A percentile compares a stretch with the other conserved stretches of the same genome.
Evolutionary conservation across 352 stramenopile genomes (phyloP).

Genomic region (Phytopythium montanum): DNA sequence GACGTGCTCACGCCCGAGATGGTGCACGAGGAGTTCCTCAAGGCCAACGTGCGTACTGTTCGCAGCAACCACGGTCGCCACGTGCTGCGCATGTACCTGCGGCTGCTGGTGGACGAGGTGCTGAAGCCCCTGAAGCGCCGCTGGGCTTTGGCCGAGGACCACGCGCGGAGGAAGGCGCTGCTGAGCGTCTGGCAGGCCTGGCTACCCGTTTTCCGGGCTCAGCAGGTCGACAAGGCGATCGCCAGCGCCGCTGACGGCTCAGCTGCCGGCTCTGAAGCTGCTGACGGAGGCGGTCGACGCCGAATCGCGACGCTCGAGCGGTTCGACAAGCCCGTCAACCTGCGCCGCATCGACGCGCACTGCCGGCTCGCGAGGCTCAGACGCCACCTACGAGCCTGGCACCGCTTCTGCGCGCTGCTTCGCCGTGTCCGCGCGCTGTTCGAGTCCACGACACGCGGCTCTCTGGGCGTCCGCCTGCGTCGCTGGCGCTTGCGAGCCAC

Average conservation of each 20-base stretch:
- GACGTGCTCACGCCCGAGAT: constrained; percentile 72
- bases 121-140: constrained; percentile 47
- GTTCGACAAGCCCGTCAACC: constrained; percentile 67
- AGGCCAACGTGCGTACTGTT: constrained; percentile 67
- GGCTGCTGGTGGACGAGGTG: constrained; percentile 32
- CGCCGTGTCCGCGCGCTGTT: constrained; percentile 59
- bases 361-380: constrained; percentile 39
- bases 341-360: constrained; percentile 68
- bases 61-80: constrained; percentile 24
- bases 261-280: not conserved
- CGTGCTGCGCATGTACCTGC: constrained; percentile 50
- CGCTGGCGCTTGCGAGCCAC: constrained; percentile 47
- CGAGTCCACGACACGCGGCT: constrained; percentile 50
- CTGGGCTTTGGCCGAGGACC: constrained; percentile 19
- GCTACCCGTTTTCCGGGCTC: constrained; percentile 41
- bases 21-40: constrained; percentile 76
- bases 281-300: not conserved
- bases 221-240: constrained; percentile 53
- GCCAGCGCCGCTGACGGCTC: not conserved
- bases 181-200: constrained; percentile 29
- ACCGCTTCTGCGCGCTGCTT: constrained; percentile 39
- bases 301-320: constrained; percentile 49
- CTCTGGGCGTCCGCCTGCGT: constrained; percentile 29
- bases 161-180: constrained; percentile 34
- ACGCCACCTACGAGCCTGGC: constrained; percentile 62